A percentile compares a stretch with the other conserved stretches of the same genome.
These are phyloP conservation scores for Alternaria dauci DNA, from an alignment of 2,329 filamentous ascomycete genomes.

Conservation along the genomic window DNA sequence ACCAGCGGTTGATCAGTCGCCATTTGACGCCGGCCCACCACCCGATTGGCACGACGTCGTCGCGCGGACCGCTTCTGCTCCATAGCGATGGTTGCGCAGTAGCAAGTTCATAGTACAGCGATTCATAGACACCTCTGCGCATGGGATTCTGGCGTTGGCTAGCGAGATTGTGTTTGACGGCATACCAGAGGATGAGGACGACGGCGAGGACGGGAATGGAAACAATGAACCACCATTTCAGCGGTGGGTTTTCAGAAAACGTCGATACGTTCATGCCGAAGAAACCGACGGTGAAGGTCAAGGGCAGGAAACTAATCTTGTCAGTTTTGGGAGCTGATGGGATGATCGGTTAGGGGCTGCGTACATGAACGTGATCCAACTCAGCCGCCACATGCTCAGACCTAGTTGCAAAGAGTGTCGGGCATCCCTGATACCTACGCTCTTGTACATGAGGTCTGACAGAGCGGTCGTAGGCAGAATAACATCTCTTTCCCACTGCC, in stretches of 20 bases:
- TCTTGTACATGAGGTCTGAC: slow-evolving; percentile 62
- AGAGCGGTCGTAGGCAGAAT: slow-evolving; percentile 60
- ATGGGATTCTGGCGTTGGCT: slow-evolving; percentile 55
- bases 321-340: not conserved
- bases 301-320: slow-evolving; percentile 61
- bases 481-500: slow-evolving; percentile 60
- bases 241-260: slow-evolving; percentile 41
- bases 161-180: slow-evolving; percentile 57
- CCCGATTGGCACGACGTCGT: slow-evolving; percentile 53
- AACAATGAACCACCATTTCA: slow-evolving; percentile 56
- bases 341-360: not conserved
- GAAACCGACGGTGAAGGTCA: slow-evolving; percentile 60
- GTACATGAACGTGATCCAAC: slow-evolving; percentile 76
- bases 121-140: slow-evolving; percentile 60
- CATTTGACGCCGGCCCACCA: slow-evolving; percentile 56
- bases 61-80: slow-evolving; percentile 57
- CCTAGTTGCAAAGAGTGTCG: slow-evolving; percentile 60
- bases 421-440: slow-evolving; percentile 62
- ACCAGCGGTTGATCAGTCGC: slow-evolving; percentile 59
- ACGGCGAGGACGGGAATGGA: slow-evolving; percentile 57
- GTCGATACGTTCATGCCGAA: slow-evolving; percentile 63
- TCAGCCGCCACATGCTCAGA: slow-evolving; percentile 63
- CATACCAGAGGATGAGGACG: slow-evolving; percentile 58
- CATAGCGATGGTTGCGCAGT: slow-evolving; percentile 58
- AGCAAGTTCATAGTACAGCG: slow-evolving; percentile 59